Evolutionary conservation across 164 flowering plant species (phyloP), one percentile per base, ranked within the genome.

Genomic region (Chimonanthus praecox): DNA sequence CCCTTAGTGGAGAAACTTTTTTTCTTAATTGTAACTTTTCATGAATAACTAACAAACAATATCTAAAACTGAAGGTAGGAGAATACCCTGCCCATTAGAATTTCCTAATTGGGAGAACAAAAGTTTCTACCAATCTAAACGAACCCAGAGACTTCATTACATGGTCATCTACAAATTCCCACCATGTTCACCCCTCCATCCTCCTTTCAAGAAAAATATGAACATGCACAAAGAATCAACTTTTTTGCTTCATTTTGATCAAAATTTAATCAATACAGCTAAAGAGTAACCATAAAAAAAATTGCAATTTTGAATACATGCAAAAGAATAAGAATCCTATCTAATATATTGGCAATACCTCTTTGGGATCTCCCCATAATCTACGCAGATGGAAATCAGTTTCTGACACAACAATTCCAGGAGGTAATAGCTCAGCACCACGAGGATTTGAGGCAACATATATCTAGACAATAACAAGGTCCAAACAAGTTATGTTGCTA

Each of bases 301-400:
- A 5, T 58, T 8, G 16, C 9, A 58, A 58, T 10, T 10, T n/a
- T 58, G 61, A 58, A 8, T 58, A 1, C 33, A 33, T 33, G 33
- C 33, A 58, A 58, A 18, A 62, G 33, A 60, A 10, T 0, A 20
- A 16, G 20, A 7, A n/a, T 62, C 20, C 21, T 4, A 18, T 10
- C 13, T 5, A 51, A 15, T 3, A 54, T 46, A 8, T 58, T 6
- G 7, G 33, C 20, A 20, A 6, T 85, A 93, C 98, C 95, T 90
- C 94, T 80, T 78, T 86, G 44, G 98, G 98, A 10, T 89, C 87
- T 68, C 98, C 98, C 98, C 98, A 94, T 75, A 94, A 85, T 85
- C 98, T 90, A 76, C 95, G 90, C 83, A 89, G 75, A 82, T 86
- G 85, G n/a, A 91, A 81, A 82, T 94, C 98, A 50, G 92, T 74